Evolutionary conservation across 495 filamentous ascomycete genomes (phyloP).

Genomic region (Trichoderma reesei): DNA sequence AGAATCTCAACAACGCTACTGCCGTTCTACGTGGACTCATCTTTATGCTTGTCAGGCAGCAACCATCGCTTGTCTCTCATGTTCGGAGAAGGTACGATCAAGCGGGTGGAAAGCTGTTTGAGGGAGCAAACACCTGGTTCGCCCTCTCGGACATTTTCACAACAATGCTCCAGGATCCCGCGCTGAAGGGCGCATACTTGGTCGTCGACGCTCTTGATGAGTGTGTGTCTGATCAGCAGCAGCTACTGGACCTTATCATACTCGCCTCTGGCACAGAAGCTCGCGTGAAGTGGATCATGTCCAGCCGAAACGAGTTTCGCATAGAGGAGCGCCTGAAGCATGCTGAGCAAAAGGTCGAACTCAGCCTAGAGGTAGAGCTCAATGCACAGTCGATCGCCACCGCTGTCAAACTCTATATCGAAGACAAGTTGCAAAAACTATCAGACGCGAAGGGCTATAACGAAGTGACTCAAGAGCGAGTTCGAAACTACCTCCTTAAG

Average conservation of each 20-base stretch:
- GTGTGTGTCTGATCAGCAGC: background rate
- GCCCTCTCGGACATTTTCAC: slow-evolving; percentile 24
- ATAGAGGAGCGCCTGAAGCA: background rate
- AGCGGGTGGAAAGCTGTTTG: slow-evolving; percentile 21
- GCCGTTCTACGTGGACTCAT: slow-evolving; percentile 34
- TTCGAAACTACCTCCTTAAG: slow-evolving; percentile 13
- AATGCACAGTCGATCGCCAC: background rate
- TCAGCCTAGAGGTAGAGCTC: background rate
- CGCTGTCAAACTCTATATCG: background rate
- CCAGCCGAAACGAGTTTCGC: background rate
- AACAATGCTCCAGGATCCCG: slow-evolving; percentile 23
- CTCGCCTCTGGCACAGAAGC: background rate
- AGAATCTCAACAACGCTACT: slow-evolving; percentile 28
- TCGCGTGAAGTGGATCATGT: slow-evolving; percentile 3
- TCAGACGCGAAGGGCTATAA: background rate
- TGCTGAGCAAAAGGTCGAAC: background rate
- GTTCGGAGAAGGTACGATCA: slow-evolving; percentile 23
- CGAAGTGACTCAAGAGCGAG: background rate
- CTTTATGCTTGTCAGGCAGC: slow-evolving; percentile 27
- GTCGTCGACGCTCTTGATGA: slow-evolving; percentile 8
- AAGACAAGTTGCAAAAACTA: background rate
- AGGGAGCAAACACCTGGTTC: slow-evolving; percentile 23
- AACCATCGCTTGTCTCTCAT: slow-evolving; percentile 25
- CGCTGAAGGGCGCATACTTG: slow-evolving; percentile 10
- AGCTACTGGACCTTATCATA: background rate